Conservation (phyloP, 1,139 yeast species). For the Pichia sp. region DNA sequence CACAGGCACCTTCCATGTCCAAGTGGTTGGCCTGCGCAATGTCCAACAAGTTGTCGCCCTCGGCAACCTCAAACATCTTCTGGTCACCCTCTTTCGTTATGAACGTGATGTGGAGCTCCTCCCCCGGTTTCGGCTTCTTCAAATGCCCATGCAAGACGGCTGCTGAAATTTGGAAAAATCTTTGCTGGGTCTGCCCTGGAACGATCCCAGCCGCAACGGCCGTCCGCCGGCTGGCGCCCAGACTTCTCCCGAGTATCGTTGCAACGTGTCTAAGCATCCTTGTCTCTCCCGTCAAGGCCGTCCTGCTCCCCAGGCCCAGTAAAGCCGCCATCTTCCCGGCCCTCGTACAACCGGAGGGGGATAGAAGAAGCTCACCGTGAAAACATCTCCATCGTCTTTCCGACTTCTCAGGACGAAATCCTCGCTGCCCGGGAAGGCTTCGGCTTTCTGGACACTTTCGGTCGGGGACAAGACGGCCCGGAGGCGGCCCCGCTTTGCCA, state of each 20-base stretch:
- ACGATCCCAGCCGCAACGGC: not conserved
- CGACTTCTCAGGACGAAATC: not conserved
- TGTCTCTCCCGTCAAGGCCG: not conserved
- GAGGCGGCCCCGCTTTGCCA: not conserved
- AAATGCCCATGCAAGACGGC: conserved; percentile 66
- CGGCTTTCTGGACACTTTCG: not conserved
- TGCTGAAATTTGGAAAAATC: conserved; percentile 21
- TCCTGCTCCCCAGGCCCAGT: not conserved
- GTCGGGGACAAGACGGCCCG: not conserved
- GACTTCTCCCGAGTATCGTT: conserved; percentile 2
- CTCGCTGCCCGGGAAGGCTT: conserved; percentile 2
- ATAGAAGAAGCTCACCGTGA: not conserved
- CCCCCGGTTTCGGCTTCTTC: conserved; percentile 88
- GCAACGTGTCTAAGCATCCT: conserved; percentile 6
- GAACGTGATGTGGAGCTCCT: conserved; percentile 85
- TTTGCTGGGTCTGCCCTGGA: not conserved
- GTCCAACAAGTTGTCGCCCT: conserved; percentile 87
- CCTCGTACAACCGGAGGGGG: too few species aligned
- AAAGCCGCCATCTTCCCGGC: too few species aligned
- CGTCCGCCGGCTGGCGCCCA: not conserved
- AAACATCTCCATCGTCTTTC: not conserved
- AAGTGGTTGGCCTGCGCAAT: conserved; percentile 91
- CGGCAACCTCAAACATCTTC: conserved; percentile 77
- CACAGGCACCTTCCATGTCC: conserved; percentile 98
- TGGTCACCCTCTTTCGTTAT: conserved; percentile 90